Evolutionary conservation across 2,329 filamentous ascomycete species (phyloP).

Genomic region (Zasmidium angulare): DNA sequence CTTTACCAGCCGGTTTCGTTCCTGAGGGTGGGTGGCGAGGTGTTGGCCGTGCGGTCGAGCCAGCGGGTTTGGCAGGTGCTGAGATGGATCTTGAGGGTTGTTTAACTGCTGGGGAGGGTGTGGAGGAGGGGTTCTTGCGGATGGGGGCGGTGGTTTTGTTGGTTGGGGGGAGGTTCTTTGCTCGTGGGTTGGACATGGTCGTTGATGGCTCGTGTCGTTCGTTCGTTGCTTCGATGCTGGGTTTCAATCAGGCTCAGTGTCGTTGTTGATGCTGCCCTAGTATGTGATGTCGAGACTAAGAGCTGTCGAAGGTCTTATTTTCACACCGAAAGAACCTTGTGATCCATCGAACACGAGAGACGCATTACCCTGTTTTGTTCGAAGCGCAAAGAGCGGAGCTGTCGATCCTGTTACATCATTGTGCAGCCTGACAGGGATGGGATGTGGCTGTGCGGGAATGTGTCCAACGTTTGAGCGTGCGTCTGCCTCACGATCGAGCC

Average conservation of each 20-base stretch:
- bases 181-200: conserved; percentile 6
- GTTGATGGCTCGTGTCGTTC: neutral
- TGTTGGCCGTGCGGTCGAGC: conserved; percentile 5
- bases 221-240: too few relatives aligned
- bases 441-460: neutral
- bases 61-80: conserved; percentile 1
- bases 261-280: neutral
- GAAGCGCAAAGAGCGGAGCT: neutral
- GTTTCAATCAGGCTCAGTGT: too few relatives aligned
- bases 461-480: too few relatives aligned
- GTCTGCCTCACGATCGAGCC: too few relatives aligned
- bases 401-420: neutral
- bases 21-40: conserved; percentile 7
- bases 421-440: too few relatives aligned
- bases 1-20: conserved; percentile 1
- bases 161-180: conserved; percentile 1
- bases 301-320: neutral
- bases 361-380: neutral
- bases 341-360: neutral
- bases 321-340: neutral
- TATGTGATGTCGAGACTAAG: neutral
- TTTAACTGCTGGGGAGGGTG: neutral
- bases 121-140: conserved; percentile 11
- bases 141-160: neutral
- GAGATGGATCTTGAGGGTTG: neutral